A percentile compares a stretch with the other conserved stretches of the same genome.
These are phyloP conservation scores for Acer negundo DNA, from an alignment of 345 rosid species.

Conservation along the genomic window DNA sequence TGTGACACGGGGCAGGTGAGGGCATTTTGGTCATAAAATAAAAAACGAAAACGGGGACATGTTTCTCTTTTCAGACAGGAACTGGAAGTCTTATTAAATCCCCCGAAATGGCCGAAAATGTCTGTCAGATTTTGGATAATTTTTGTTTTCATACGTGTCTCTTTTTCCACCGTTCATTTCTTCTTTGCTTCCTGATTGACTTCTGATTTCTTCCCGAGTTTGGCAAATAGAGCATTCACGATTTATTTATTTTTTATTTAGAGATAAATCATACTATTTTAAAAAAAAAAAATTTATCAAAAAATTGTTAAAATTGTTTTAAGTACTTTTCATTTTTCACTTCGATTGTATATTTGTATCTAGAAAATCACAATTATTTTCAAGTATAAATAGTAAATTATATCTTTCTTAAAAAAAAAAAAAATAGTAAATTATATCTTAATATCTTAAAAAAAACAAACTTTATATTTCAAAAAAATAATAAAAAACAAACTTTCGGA, in stretches of 20 bases:
- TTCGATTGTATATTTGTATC: too few species aligned
- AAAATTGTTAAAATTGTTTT: too few species aligned
- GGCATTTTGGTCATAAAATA: conserved; percentile 10
- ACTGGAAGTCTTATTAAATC: neutral
- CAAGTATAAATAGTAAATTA: too few species aligned
- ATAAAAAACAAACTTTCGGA: too few species aligned
- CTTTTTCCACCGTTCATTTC: neutral
- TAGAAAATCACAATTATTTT: too few species aligned
- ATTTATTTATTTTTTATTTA: too few species aligned
- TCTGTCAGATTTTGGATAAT: neutral
- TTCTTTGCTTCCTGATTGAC: neutral
- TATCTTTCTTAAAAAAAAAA: too few species aligned
- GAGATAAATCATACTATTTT: neutral
- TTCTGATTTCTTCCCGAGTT: neutral
- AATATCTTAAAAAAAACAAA: too few species aligned
- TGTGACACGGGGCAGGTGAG: neutral
- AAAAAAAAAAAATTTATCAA: too few species aligned
- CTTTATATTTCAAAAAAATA: too few species aligned
- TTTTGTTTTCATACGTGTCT: neutral
- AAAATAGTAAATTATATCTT: too few species aligned
- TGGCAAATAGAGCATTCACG: neutral
- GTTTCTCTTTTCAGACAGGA: conserved; percentile 4
- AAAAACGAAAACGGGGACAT: neutral
- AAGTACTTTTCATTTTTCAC: too few species aligned
- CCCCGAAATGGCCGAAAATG: neutral